Evolutionary conservation across 805 yeast genomes (phyloP).

Genomic region (Starmerella asiatica): DNA sequence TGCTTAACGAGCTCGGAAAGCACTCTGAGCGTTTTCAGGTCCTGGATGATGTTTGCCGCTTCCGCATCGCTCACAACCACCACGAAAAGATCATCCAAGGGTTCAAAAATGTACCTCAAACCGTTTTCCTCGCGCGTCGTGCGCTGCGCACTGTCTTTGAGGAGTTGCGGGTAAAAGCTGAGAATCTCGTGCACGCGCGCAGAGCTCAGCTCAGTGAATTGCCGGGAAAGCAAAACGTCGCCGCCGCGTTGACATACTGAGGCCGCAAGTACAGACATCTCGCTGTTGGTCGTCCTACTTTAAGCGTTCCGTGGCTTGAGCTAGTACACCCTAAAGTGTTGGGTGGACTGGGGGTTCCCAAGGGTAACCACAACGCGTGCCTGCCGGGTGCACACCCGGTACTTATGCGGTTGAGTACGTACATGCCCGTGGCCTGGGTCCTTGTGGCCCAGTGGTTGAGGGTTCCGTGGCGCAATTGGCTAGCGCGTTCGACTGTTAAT

Average conservation of each 20-base stretch:
- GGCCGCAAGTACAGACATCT: slow-evolving; percentile 51
- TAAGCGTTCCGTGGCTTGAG: no score
- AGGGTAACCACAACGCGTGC: no score
- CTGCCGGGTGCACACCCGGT: no score
- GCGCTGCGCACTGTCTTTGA: slow-evolving; percentile 64
- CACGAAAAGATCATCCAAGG: slow-evolving; percentile 84
- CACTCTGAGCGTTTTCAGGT: slow-evolving; percentile 78
- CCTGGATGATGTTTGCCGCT: slow-evolving; percentile 84
- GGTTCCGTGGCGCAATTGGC: slow-evolving; percentile 23
- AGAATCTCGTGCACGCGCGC: slow-evolving; percentile 77
- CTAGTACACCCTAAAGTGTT: no score
- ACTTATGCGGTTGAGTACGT: no score
- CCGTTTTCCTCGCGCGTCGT: slow-evolving; percentile 87
- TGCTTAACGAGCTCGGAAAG: slow-evolving; percentile 72
- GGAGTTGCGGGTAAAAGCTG: slow-evolving; percentile 70
- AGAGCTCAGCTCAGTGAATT: slow-evolving; percentile 69
- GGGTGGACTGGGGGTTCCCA: no score
- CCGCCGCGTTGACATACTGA: slow-evolving; percentile 90
- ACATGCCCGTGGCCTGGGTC: no score
- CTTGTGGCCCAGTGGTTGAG: not conserved
- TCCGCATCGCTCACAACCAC: slow-evolving; percentile 76
- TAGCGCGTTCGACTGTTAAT: slow-evolving; percentile 22
- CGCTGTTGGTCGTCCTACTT: no score
- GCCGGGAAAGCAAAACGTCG: slow-evolving; percentile 81
- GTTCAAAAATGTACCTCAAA: slow-evolving; percentile 89